These are phyloP conservation scores for Sclerotinia borealis DNA, from an alignment of 2,329 filamentous ascomycete species.

Conservation along the genomic window DNA sequence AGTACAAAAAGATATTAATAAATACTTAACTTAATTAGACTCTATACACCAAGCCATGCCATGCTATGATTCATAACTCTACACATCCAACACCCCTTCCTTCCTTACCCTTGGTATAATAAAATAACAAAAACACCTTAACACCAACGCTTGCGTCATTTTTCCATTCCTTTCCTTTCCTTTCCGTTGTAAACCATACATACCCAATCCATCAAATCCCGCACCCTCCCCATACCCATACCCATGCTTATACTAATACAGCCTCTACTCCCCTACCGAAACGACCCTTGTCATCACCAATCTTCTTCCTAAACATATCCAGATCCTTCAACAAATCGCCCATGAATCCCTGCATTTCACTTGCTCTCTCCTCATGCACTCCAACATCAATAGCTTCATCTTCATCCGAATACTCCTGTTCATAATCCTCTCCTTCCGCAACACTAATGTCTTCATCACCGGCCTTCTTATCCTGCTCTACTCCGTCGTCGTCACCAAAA, in stretches of 20 bases:
- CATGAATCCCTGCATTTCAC: slow-evolving; percentile 77
- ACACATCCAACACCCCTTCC: neutral
- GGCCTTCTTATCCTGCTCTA: slow-evolving; percentile 29
- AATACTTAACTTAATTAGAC: neutral
- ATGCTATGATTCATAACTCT: neutral
- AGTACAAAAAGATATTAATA: neutral
- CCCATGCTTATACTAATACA: neutral
- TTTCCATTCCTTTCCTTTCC: neutral
- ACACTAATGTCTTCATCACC: slow-evolving; percentile 20
- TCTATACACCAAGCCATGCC: neutral
- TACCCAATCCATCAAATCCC: neutral
- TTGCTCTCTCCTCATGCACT: slow-evolving; percentile 47
- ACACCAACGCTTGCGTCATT: slow-evolving; percentile 1
- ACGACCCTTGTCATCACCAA: slow-evolving; percentile 71
- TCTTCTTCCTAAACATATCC: slow-evolving; percentile 74
- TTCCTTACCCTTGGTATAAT: slow-evolving; percentile 8
- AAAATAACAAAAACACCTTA: slow-evolving; percentile 6
- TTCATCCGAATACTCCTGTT: slow-evolving; percentile 44
- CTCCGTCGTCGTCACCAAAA: slow-evolving; percentile 18
- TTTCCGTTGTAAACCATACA: neutral
- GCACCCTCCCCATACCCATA: neutral
- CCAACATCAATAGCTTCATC: slow-evolving; percentile 52
- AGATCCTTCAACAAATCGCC: slow-evolving; percentile 77
- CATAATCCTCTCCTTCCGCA: slow-evolving; percentile 14
- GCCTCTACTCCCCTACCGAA: slow-evolving; percentile 40